Conservation (phyloP, 495 filamentous ascomycete species). For the Neurospora africana region DNA sequence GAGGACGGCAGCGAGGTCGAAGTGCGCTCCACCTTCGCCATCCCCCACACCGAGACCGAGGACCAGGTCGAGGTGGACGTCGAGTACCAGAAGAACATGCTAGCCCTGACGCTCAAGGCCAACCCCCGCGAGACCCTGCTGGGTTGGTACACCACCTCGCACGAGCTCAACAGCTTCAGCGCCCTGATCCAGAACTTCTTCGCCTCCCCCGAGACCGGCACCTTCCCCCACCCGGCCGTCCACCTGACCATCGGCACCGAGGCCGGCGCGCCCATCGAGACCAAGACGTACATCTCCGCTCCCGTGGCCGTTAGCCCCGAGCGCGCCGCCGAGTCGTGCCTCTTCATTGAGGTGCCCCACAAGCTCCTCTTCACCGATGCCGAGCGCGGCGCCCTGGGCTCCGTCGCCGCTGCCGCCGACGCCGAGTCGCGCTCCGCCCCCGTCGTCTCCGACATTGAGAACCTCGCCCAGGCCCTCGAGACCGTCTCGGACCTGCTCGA, state of each 20-base stretch:
- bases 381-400: constrained; percentile 83
- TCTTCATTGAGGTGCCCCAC: constrained; percentile 93
- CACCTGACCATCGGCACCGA: constrained; percentile 90
- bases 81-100: constrained; percentile 99
- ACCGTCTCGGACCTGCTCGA: constrained; percentile 79
- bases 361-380: constrained; percentile 78
- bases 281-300: constrained; percentile 83
- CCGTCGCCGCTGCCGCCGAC: constrained; percentile 73
- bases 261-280: constrained; percentile 72
- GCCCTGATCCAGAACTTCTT: constrained; percentile 99
- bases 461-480: constrained; percentile 71
- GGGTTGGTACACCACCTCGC: constrained; percentile 95
- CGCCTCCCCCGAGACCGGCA: constrained; percentile 89
- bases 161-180: constrained; percentile 93
- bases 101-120: constrained; percentile 82
- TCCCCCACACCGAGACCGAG: constrained; percentile 93
- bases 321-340: constrained; percentile 83
- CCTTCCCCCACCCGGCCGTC: constrained; percentile 89
- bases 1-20: constrained; percentile 95
- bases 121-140: constrained; percentile 89
- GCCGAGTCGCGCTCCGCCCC: constrained; percentile 58
- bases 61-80: constrained; percentile 99
- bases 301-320: constrained; percentile 92
- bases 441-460: constrained; percentile 77
- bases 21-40: constrained; percentile 90